A percentile compares a stretch with the other conserved stretches of the same genome.
These are phyloP conservation scores for Calonectria pseudoturangicola DNA, from an alignment of 2,329 filamentous ascomycete genomes.

Conservation along the genomic window DNA sequence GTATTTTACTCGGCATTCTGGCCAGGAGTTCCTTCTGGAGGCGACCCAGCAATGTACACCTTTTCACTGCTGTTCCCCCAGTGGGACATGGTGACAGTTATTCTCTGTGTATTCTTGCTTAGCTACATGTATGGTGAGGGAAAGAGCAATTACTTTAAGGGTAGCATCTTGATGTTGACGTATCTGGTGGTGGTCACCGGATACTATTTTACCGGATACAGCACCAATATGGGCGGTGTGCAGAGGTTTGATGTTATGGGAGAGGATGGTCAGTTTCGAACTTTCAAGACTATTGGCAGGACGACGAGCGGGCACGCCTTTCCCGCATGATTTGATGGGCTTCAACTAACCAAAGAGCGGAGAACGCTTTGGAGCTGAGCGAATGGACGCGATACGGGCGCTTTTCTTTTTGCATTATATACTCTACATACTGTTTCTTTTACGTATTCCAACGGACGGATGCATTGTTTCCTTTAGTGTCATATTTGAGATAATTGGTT, in stretches of 20 bases:
- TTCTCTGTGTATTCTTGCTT: conserved; percentile 95
- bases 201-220: conserved; percentile 87
- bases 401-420: conserved; percentile 46
- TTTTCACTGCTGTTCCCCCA: conserved; percentile 96
- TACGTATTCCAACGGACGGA: conserved; percentile 23
- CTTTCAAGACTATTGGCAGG: conserved; percentile 73
- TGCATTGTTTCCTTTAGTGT: conserved; percentile 38
- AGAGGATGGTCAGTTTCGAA: conserved; percentile 68
- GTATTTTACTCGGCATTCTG: conserved; percentile 92
- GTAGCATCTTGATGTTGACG: conserved; percentile 92
- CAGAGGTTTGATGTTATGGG: conserved; percentile 74
- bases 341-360: neutral
- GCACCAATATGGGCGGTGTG: conserved; percentile 65
- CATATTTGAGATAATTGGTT: conserved; percentile 33
- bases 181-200: conserved; percentile 95
- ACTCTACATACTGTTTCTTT: conserved; percentile 43
- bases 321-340: conserved; percentile 41
- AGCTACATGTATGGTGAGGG: conserved; percentile 99
- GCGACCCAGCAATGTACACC: conserved; percentile 73
- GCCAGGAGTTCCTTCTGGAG: conserved; percentile 63
- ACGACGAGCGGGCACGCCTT: conserved; percentile 59
- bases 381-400: conserved; percentile 33
- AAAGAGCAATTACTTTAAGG: conserved; percentile 99
- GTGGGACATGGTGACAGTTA: conserved; percentile 99
- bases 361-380: conserved; percentile 11